Conservation (phyloP, 2,329 filamentous ascomycete species). For the Colletotrichum magnum region DNA sequence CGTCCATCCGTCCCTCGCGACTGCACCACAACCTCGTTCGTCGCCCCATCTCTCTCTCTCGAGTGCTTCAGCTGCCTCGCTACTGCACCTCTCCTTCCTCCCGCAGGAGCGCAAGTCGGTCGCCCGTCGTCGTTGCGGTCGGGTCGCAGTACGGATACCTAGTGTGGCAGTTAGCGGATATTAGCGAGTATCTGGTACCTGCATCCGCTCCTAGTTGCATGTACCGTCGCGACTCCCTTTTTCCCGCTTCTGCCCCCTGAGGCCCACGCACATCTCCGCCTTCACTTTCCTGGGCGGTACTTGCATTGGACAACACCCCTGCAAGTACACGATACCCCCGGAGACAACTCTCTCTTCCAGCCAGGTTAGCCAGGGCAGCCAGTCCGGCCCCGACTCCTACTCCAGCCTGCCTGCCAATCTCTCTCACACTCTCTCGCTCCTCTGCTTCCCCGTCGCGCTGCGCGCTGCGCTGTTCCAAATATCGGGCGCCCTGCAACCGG, state of each 20-base stretch:
- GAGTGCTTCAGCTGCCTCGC: not conserved
- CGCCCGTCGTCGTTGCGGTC: constrained; percentile 15
- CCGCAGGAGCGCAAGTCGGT: constrained; percentile 9
- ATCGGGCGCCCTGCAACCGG: constrained; percentile 38
- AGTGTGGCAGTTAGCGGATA: constrained; percentile 34
- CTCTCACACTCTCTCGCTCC: not conserved
- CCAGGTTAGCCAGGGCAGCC: constrained; percentile 26
- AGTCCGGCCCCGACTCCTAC: constrained; percentile 7
- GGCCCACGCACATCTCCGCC: constrained; percentile 40
- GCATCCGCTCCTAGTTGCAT: constrained; percentile 36
- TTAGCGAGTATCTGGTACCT: constrained; percentile 40
- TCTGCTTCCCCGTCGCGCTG: constrained; percentile 27
- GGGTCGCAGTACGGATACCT: not conserved
- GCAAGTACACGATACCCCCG: constrained; percentile 38
- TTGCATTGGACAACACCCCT: constrained; percentile 33
- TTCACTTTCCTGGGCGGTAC: constrained; percentile 37
- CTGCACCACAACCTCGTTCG: not conserved
- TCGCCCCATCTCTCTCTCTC: not conserved
- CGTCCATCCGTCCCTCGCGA: not conserved
- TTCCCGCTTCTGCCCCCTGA: constrained; percentile 30
- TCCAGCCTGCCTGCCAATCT: constrained; percentile 1
- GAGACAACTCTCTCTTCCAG: constrained; percentile 11
- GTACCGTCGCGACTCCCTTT: constrained; percentile 36
- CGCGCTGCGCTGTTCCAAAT: constrained; percentile 38
- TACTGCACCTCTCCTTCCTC: constrained; percentile 22